Base-by-base conservation (phyloP, 73 alveolate genomes). In the Symbiodinium natans region DNA sequence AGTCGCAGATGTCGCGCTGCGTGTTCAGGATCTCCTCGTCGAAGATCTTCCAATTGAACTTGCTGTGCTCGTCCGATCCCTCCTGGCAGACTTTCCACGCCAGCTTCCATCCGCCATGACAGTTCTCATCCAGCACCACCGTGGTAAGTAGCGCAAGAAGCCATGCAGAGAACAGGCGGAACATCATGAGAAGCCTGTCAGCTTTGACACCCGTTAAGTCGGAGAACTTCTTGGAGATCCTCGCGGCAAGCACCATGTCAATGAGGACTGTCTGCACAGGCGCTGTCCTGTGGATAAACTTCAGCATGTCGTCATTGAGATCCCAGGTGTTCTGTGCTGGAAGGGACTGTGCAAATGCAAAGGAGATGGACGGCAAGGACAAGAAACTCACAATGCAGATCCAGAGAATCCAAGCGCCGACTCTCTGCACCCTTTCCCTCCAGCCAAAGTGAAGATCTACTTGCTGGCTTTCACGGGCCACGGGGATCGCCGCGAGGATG, bases 91-190 rank as follows among this genome's bases (percentile, higher is more conserved):
- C 95, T 34, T 29, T 41, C 95, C 95, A 89, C 33, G 77, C 46
- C n/a, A 27, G 42, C 73, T 89, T 89, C 95, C 95, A 89, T 3
- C 75, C 95, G 13, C 86, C 86, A 23, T 39, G 39, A 29, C 95
- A 89, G 74, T 89, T 89, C 94, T 89, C 95, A 68, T 89, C 73
- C 36, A 89, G 21, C 27, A 68, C 1, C 43, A 68, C n/a, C 1
- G 97, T 90, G 80, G 88, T 73, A 19, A 90, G 31, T 27, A 73
- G n/a, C n/a, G 97, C 46, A 52, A 90, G 8, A 17, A 90, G 97
- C 97, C 97, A 90, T n/a, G 97, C 97, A 1, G 97, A 90, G 15
- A 68, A 90, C 29, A 90, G 34, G 25, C 97, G 97, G 56, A 90
- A 90, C 40, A 89, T 41, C 97, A 90, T 90, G 23, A 89, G 77